These are phyloP conservation scores for Lipomyces starkeyi DNA, from an alignment of 805 yeast species.

Conservation along the genomic window DNA sequence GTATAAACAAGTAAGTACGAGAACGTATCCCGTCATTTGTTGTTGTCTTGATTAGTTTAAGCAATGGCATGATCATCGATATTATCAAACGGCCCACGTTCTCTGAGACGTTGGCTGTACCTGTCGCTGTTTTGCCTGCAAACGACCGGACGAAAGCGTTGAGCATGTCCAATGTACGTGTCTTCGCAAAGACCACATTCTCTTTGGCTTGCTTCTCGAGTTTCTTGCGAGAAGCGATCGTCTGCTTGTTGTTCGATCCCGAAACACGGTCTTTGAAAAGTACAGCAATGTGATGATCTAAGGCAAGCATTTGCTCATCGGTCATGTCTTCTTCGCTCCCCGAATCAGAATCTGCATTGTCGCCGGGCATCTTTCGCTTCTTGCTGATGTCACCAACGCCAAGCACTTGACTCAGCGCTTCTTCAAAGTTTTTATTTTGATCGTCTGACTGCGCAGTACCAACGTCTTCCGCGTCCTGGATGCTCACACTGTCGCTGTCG, in stretches of 20 bases:
- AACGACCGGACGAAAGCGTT: slow-evolving; percentile 3
- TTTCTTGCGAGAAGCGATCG: slow-evolving; percentile 16
- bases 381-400: slow-evolving; percentile 16
- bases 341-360: slow-evolving; percentile 14
- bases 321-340: slow-evolving; percentile 30
- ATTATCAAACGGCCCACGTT: background rate
- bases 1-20: background rate
- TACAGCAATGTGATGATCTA: slow-evolving; percentile 25
- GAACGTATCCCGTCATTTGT: background rate
- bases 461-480: slow-evolving; percentile 11
- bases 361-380: slow-evolving; percentile 12
- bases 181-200: slow-evolving; percentile 12
- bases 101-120: background rate
- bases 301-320: slow-evolving; percentile 37
- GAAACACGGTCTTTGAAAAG: slow-evolving; percentile 29
- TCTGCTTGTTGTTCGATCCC: slow-evolving; percentile 13
- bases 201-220: slow-evolving; percentile 17
- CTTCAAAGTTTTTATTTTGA: slow-evolving; percentile 22
- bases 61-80: slow-evolving; percentile 16
- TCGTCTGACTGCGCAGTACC: slow-evolving; percentile 9
- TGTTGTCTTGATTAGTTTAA: slow-evolving; percentile 10
- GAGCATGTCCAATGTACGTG: slow-evolving; percentile 12
- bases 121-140: background rate
- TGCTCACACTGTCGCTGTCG: slow-evolving; percentile 14
- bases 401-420: slow-evolving; percentile 24